Conservation (phyloP, 2,329 filamentous ascomycete genomes). For the Aspergillus ibericus region DNA sequence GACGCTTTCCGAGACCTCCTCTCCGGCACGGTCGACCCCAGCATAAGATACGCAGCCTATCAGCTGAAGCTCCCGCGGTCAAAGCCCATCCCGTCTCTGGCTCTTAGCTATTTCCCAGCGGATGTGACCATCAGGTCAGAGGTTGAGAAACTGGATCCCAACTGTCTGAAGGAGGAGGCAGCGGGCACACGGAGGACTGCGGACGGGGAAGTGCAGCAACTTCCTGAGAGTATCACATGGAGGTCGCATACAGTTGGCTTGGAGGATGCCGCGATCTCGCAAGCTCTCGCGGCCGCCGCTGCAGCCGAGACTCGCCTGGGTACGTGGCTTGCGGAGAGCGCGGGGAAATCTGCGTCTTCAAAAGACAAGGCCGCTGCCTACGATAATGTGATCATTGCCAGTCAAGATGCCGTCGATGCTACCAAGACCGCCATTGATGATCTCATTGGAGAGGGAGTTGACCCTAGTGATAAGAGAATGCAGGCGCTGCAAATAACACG, state of each 20-base stretch:
- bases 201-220: slow-evolving; percentile 48
- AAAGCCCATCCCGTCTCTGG: slow-evolving; percentile 74
- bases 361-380: slow-evolving; percentile 79
- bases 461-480: slow-evolving; percentile 81
- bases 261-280: slow-evolving; percentile 87
- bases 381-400: slow-evolving; percentile 84
- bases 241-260: slow-evolving; percentile 80
- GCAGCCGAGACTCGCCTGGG: slow-evolving; percentile 55
- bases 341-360: slow-evolving; percentile 41
- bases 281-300: slow-evolving; percentile 71
- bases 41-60: slow-evolving; percentile 91
- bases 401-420: slow-evolving; percentile 90
- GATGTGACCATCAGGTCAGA: slow-evolving; percentile 61
- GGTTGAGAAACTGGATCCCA: slow-evolving; percentile 69
- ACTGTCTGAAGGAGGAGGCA: slow-evolving; percentile 62
- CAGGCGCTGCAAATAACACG: slow-evolving; percentile 90
- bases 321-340: slow-evolving; percentile 46
- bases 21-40: slow-evolving; percentile 83
- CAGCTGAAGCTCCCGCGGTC: slow-evolving; percentile 86
- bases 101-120: slow-evolving; percentile 73
- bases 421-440: slow-evolving; percentile 94
- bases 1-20: slow-evolving; percentile 86
- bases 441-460: slow-evolving; percentile 75
- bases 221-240: slow-evolving; percentile 80
- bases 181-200: slow-evolving; percentile 49